Percentiles rank a stretch among this genome's conserved stretches.
Evolutionary conservation across 225 moss, liverwort and hornwort genomes (phyloP).

Genomic region (Marchantia polymorpha): DNA sequence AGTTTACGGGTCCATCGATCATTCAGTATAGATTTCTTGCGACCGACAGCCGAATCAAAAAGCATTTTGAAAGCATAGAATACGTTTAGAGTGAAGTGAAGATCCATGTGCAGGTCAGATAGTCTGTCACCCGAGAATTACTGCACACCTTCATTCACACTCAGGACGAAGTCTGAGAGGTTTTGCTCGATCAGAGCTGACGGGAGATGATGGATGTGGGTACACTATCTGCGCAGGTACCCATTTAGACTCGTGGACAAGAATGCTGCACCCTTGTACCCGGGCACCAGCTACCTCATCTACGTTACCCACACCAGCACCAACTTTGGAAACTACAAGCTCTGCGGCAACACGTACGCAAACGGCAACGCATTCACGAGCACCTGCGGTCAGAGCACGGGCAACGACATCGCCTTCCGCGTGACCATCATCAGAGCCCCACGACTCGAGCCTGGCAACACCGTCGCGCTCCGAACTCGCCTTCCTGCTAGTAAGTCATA

Average conservation of each 20-base stretch:
- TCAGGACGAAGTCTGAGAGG: background rate
- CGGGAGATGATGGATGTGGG: background rate
- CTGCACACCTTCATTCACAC: too few species aligned
- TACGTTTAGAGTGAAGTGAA: too few species aligned
- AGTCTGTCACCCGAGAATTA: too few species aligned
- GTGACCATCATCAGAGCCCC: background rate
- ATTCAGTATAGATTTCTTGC: too few species aligned
- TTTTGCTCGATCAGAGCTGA: background rate
- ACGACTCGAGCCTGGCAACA: background rate
- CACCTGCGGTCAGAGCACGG: background rate
- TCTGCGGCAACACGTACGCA: background rate
- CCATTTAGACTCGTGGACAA: background rate
- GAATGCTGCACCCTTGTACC: background rate
- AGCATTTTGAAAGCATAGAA: too few species aligned
- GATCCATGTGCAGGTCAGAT: too few species aligned
- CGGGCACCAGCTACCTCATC: background rate
- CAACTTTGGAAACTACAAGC: background rate
- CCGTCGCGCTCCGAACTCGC: background rate
- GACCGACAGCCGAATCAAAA: too few species aligned
- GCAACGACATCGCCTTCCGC: conserved; percentile 8
- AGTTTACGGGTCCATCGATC: too few species aligned
- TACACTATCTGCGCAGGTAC: background rate
- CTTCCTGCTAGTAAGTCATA: background rate
- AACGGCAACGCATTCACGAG: background rate
- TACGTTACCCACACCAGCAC: background rate